Evolutionary conservation across 495 filamentous ascomycete genomes (phyloP), one percentile per base, ranked within the genome.

Genomic region (Cercophora sp.): DNA sequence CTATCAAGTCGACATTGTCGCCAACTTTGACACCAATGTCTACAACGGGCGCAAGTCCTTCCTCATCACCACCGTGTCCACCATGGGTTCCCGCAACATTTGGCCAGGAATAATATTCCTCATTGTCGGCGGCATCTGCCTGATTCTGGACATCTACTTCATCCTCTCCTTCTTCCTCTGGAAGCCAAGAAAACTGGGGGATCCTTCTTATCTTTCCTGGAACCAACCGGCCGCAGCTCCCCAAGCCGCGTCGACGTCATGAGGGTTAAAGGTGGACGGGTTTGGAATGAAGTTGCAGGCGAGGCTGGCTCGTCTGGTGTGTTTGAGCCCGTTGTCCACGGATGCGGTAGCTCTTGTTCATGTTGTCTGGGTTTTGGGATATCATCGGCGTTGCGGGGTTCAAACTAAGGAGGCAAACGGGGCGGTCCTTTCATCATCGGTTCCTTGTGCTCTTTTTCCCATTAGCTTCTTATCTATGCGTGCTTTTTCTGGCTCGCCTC

Each of bases 201-300:
- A 99, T 68, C 93, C 96, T 65, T 96, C 89, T 24, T 97, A 97
- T 69, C 79, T 99, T 32, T 89, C 87, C 8, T 99, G 94, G 94
- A 96, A 97, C 71, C 92, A 91, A 63, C 89, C 93, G 19, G n/a
- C n/a, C n/a, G 81, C 85, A 1, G 44, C 50, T 4, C 42, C 43
- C 23, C 52, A 57, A 27, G 56, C 58, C 23, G 46, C 52, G 11
- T 32, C 54, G 19, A n/a, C 54, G 27, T 56, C 48, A 53, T 60
- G 55, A 51, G 43, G 26, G 13, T 19, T 13, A 18, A 23, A 24
- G 16, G 15, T 1, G 13, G 5, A 32, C 25, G 16, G 25, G n/a
- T n/a, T n/a, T n/a, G n/a, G n/a, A n/a, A n/a, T n/a, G n/a, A n/a
- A n/a, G n/a, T n/a, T n/a, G n/a, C n/a, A n/a, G n/a, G n/a, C n/a